Evolutionary conservation across 2,329 filamentous ascomycete species (phyloP).

Genomic region (Aspergillus piperis): DNA sequence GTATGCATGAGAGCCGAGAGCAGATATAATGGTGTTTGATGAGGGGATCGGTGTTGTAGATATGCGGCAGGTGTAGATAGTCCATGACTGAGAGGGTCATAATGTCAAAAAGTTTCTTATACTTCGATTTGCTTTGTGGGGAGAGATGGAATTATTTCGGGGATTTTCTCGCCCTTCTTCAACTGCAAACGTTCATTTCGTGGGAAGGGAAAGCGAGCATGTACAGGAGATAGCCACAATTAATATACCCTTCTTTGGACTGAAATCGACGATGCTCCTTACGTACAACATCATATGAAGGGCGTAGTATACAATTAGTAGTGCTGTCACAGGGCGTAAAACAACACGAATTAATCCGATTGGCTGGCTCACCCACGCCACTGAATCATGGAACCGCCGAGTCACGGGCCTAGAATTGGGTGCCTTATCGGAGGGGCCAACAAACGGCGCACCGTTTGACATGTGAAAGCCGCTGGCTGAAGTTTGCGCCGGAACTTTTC

Average conservation of each 20-base stretch:
- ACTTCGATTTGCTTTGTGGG: background rate
- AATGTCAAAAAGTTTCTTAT: background rate
- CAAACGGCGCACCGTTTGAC: background rate
- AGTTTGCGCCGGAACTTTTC: background rate
- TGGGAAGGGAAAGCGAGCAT: background rate
- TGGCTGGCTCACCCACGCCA: too few species aligned
- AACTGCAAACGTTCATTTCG: background rate
- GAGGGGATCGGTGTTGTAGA: background rate
- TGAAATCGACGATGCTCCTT: background rate
- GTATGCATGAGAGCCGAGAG: conserved; percentile 2
- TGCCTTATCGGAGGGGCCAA: conserved; percentile 1
- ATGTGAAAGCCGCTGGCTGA: conserved; percentile 1
- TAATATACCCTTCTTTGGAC: background rate
- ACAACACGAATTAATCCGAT: too few species aligned
- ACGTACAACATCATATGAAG: background rate
- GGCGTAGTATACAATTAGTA: background rate
- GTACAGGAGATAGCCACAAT: background rate
- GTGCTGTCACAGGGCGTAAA: background rate
- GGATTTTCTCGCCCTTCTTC: background rate
- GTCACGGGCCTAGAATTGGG: background rate
- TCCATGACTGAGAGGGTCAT: background rate
- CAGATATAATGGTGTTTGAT: background rate
- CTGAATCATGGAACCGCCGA: background rate
- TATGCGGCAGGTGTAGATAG: background rate
- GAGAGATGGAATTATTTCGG: background rate